Base-by-base conservation (phyloP, 345 rosid genomes). In the Populus nigra region DNA sequence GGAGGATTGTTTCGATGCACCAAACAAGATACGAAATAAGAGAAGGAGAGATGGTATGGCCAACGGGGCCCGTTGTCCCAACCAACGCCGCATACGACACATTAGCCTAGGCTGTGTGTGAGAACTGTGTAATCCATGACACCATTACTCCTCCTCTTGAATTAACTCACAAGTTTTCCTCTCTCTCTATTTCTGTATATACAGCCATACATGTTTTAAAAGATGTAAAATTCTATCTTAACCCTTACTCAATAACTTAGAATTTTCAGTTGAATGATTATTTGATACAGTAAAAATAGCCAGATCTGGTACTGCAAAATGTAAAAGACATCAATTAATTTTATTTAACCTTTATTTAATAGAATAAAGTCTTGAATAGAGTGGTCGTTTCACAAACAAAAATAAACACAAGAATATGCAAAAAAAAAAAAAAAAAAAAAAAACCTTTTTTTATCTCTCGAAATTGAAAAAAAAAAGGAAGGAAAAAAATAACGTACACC, bases 41-140 rank as follows among this genome's bases (percentile, higher is more conserved):
- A 68, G 75, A 71, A 55, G 41, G 77, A 79, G 50, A 70, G 17
- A 59, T 9, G 65, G 74, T 6, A 22, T 5, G 41, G 65, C 8
- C 22, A 15, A 20, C 35, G 71, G 78, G 70, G 74, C 77, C 73
- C 82, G 80, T 82, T 86, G 71, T 78, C 88, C 88, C 71, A 55
- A 55, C 82, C 87, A 69, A 68, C 83, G 83, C 80, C 88, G 87
- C 83, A 87, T 85, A 88, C 82, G 91, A 88, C 91, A 82, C 86
- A 79, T 79, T 79, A 78, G 85, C 75, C 88, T 12, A 4, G 53
- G 53, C 53, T 47, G 53, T 83, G 88, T 71, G 78, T 69, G 45
- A 82, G 77, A 36, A 61, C 74, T 74, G 77, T 80, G 76, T 53
- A 67, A 82, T 81, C 79, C 81, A 84, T 78, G 82, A 83, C 86